Conservation (phyloP, 2,329 filamentous ascomycete genomes). For the Pleurostoma richardsiae region DNA sequence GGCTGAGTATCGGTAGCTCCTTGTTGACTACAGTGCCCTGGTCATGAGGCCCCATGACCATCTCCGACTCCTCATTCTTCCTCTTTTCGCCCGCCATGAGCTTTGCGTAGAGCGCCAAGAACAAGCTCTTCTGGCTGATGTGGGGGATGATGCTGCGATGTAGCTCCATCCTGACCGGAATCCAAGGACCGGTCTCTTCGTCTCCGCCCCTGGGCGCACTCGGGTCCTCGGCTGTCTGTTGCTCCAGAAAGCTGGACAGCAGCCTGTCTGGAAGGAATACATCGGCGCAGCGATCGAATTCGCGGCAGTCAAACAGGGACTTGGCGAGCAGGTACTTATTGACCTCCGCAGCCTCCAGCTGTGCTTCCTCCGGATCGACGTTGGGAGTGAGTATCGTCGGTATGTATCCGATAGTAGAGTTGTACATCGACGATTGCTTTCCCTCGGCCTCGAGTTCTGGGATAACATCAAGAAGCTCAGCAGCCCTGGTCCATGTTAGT, state of each 20-base stretch:
- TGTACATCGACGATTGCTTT: constrained; percentile 46
- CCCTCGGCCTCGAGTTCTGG: constrained; percentile 50
- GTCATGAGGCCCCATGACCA: constrained; percentile 92
- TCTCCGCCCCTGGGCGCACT: constrained; percentile 52
- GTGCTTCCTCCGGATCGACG: constrained; percentile 65
- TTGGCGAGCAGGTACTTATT: constrained; percentile 87
- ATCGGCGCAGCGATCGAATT: constrained; percentile 89
- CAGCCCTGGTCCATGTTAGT: constrained; percentile 59
- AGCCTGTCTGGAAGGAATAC: constrained; percentile 82
- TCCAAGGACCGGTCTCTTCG: constrained; percentile 38
- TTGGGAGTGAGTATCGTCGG: constrained; percentile 49
- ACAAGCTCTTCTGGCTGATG: constrained; percentile 86
- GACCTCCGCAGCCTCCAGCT: constrained; percentile 72
- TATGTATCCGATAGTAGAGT: constrained; percentile 27
- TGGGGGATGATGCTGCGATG: constrained; percentile 35
- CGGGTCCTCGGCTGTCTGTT: constrained; percentile 34
- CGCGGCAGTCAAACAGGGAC: constrained; percentile 89
- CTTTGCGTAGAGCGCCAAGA: constrained; percentile 87
- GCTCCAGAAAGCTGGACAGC: constrained; percentile 58
- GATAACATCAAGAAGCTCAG: constrained; percentile 85
- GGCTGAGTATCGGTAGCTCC: constrained; percentile 71
- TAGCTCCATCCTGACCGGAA: constrained; percentile 8
- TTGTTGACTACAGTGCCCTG: constrained; percentile 80
- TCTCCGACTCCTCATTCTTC: constrained; percentile 94
- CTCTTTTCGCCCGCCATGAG: constrained; percentile 92